phyloP scores from a whole-genome alignment of 2,329 filamentous ascomycete genomes.

The Hypocreales sp. region DNA sequence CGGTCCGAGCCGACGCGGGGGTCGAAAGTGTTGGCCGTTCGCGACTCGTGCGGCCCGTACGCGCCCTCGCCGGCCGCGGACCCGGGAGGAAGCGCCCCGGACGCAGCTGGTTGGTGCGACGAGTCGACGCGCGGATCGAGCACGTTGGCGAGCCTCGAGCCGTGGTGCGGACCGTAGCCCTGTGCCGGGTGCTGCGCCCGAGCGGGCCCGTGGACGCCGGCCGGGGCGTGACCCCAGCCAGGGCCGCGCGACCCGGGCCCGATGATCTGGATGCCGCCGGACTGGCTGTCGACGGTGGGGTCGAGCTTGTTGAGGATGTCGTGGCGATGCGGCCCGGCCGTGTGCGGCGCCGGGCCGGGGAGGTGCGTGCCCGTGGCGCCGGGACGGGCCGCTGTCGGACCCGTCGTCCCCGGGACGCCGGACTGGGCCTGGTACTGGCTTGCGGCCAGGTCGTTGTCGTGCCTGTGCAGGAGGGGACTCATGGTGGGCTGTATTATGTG shows the following conservation, averaged over 20 bases:
- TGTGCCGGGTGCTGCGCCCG: neutral
- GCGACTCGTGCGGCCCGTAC: neutral
- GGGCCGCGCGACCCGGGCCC: neutral
- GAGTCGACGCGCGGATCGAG: slow-evolving; percentile 1
- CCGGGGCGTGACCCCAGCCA: neutral
- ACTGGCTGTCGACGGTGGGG: slow-evolving; percentile 4
- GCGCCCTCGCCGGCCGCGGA: neutral
- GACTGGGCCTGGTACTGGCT: too few species aligned
- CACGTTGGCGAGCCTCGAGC: neutral
- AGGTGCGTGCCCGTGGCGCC: slow-evolving; percentile 2
- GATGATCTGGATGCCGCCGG: slow-evolving; percentile 3
- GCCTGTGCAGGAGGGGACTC: too few species aligned
- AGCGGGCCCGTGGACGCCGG: neutral
- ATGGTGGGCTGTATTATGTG: too few species aligned
- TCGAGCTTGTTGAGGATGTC: slow-evolving; percentile 6
- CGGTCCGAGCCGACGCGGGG: neutral
- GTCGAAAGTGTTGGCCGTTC: neutral
- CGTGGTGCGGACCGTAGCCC: neutral
- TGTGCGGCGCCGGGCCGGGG: slow-evolving; percentile 5
- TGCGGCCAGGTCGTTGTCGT: too few species aligned
- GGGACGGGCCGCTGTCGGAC: neutral
- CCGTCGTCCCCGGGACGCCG: too few species aligned
- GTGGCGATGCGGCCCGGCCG: slow-evolving; percentile 5
- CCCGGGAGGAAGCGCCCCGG: too few species aligned
- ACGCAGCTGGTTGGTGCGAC: too few species aligned